Evolutionary conservation across 139 green algal genomes (phyloP).

Genomic region (Chlorella vulgaris): DNA sequence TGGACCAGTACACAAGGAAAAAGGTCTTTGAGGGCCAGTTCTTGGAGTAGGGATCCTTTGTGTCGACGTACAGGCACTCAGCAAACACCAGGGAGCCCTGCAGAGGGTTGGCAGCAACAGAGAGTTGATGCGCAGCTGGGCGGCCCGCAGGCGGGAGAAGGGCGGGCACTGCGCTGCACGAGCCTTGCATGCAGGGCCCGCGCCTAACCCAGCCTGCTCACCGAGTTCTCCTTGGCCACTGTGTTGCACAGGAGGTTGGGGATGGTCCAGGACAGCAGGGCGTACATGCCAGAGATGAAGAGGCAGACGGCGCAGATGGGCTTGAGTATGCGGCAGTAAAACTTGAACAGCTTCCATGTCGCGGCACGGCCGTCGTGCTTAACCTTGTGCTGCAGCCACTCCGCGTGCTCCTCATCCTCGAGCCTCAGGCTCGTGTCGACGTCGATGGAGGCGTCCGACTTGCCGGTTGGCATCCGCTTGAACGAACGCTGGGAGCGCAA

Average conservation of each 20-base stretch:
- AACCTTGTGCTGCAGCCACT: background rate
- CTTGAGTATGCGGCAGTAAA: constrained; percentile 3
- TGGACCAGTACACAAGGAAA: constrained; percentile 30
- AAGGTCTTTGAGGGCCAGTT: constrained; percentile 22
- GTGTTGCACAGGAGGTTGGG: constrained; percentile 19
- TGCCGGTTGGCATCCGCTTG: constrained; percentile 7
- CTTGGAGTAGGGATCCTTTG: background rate
- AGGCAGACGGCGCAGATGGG: background rate
- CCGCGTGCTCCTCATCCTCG: constrained; percentile 16
- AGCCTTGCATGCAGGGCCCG: no score
- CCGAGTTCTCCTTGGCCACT: constrained; percentile 23
- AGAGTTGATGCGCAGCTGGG: no score
- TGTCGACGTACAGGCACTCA: constrained; percentile 4
- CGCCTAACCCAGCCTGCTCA: constrained; percentile 2
- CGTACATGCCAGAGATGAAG: background rate
- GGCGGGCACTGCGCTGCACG: background rate
- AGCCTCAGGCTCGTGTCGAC: background rate
- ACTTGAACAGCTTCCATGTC: background rate
- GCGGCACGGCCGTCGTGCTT: background rate
- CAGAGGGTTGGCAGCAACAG: background rate
- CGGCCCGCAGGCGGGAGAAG: background rate
- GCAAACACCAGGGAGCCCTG: background rate
- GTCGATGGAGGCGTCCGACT: background rate
- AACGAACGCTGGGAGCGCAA: background rate
- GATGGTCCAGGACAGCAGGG: background rate